Base-by-base conservation (phyloP, 108 stramenopile genomes). In the Ochromonas danica region DNA sequence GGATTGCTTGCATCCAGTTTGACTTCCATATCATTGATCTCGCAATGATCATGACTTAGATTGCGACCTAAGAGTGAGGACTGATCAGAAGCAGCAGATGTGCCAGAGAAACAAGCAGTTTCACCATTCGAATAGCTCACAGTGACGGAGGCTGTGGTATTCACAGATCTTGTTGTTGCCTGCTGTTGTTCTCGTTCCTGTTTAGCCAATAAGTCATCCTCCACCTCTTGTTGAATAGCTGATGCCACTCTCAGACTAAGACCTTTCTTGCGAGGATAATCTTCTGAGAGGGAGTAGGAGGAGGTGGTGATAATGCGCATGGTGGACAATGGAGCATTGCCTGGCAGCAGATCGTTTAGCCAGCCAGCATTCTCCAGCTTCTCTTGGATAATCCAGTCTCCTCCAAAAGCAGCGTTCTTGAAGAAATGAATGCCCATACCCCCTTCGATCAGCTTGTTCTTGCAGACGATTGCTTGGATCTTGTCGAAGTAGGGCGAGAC, bases 351-450 rank as follows among this genome's bases (percentile, higher is more conserved):
- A 0, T 81, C 74, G 35, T 35, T 39, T 30, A 90, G 40, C 61
- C 82, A 84, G 3, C 43, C 83, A 28, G 81, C 79, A 77, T 90
- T 90, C 30, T 70, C 42, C 31, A 90, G 63, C 36, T 82, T 61
- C 61, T 97, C 94, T 79, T 99, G 98, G 62, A 97, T 94, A 61
- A 99, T 99, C 97, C 97, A 98, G 84, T 96, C 94, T 1, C 97
- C 97, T 17, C 96, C 96, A 6, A 70, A 88, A 0, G 89, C 84
- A 0, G 98, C 98, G 86, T 96, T 97, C 61, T 89, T 91, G 81
- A 90, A 99, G 75, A 97, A 97, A 71, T 91, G 83, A 41, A 97
- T 94, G 51, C 98, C 96, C 88, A 99, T 83, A 6, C 98, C 98
- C 33, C 98, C 98, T 82, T 98, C 97, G 80, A 97, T 96, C 67